A percentile compares a stretch with the other conserved stretches of the same genome.
These are phyloP conservation scores for Limnanthes douglasii DNA, from an alignment of 345 rosid species.

Conservation along the genomic window DNA sequence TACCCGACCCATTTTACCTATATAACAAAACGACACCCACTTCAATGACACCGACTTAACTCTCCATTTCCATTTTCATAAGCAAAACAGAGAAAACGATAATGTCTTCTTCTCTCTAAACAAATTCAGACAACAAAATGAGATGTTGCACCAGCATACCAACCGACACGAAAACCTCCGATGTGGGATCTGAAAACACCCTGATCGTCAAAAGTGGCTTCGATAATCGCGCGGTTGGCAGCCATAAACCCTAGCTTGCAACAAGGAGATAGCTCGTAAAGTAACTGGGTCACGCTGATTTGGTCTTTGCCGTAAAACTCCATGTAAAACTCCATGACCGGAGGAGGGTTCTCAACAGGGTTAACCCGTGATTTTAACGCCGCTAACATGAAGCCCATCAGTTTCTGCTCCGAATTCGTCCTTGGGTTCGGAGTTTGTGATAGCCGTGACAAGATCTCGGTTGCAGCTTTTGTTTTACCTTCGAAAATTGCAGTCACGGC, in stretches of 20 bases:
- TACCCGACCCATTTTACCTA: no score
- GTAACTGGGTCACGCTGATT: conserved; percentile 29
- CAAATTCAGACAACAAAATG: no score
- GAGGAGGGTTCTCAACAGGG: conserved; percentile 28
- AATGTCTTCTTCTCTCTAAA: no score
- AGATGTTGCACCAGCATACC: no score
- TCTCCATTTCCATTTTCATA: no score
- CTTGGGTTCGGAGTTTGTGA: conserved; percentile 28
- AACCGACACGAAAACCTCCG: no score
- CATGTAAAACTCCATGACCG: conserved; percentile 47
- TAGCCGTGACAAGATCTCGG: conserved; percentile 52
- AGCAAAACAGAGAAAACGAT: no score
- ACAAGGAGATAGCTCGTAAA: conserved; percentile 66
- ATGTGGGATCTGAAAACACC: no score
- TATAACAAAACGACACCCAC: no score
- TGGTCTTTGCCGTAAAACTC: conserved; percentile 55
- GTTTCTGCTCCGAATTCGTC: conserved; percentile 61
- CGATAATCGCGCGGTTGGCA: conserved; percentile 74
- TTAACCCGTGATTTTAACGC: conserved; percentile 51
- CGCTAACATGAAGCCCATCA: conserved; percentile 40
- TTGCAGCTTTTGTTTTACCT: conserved; percentile 36
- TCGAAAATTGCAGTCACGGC: conserved; percentile 72
- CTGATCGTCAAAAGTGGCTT: conserved; percentile 35
- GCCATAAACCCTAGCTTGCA: conserved; percentile 76
- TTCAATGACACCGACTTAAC: no score